phyloP scores from a whole-genome alignment of 2,329 filamentous ascomycete species.

The Karstenula rhodostoma region DNA sequence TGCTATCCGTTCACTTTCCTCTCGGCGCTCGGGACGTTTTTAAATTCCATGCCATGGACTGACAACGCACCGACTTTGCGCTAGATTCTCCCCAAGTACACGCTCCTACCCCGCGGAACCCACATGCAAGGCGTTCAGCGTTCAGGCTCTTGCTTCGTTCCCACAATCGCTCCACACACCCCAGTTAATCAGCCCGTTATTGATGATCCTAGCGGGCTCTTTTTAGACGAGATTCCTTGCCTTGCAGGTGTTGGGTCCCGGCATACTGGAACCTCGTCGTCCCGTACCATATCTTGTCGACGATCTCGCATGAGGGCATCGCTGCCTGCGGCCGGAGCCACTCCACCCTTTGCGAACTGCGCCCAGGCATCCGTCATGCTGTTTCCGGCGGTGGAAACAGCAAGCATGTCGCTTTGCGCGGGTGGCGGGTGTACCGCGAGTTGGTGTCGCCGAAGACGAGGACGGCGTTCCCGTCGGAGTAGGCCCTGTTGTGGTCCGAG shows the following conservation, averaged over 20 bases:
- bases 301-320: slow-evolving; percentile 63
- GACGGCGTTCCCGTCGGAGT: slow-evolving; percentile 68
- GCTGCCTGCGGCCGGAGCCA: not conserved
- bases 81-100: too few species aligned
- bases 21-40: too few species aligned
- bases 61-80: too few species aligned
- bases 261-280: slow-evolving; percentile 65
- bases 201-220: too few species aligned
- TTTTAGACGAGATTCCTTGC: too few species aligned
- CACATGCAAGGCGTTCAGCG: too few species aligned
- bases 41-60: too few species aligned
- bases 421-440: slow-evolving; percentile 69
- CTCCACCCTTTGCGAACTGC: slow-evolving; percentile 51
- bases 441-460: slow-evolving; percentile 73
- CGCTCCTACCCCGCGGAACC: too few species aligned
- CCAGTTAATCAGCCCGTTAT: too few species aligned
- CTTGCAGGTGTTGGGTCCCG: slow-evolving; percentile 63
- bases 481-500: slow-evolving; percentile 62
- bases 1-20: too few species aligned
- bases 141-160: too few species aligned
- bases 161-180: too few species aligned
- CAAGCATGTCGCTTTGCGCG: slow-evolving; percentile 62
- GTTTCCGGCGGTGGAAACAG: slow-evolving; percentile 60
- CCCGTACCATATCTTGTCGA: slow-evolving; percentile 73
- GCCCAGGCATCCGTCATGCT: slow-evolving; percentile 68